phyloP scores from a whole-genome alignment of 164 flowering plant species.

The Aristolochia californica region DNA sequence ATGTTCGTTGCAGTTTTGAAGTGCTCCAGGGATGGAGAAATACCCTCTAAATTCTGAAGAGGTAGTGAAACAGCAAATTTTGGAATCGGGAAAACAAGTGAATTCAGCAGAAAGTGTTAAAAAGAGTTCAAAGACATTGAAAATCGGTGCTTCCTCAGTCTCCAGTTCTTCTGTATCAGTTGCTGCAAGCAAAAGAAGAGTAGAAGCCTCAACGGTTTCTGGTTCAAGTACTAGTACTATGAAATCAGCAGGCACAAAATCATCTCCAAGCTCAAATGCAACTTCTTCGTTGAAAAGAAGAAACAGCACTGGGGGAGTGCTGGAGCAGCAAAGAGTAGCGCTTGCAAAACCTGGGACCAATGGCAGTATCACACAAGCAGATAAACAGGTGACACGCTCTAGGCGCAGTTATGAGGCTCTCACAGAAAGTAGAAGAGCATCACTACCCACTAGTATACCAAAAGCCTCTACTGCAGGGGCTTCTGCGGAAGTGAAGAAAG shows the following conservation, averaged over 20 bases:
- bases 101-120: conserved; percentile 17
- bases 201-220: conserved; percentile 12
- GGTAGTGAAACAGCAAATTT: conserved; percentile 10
- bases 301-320: conserved; percentile 77
- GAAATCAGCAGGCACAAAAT: conserved; percentile 8
- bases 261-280: conserved; percentile 22
- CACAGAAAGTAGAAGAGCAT: conserved; percentile 48
- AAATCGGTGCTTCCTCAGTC: conserved; percentile 9
- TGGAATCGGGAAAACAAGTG: conserved; percentile 3
- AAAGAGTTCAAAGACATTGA: conserved; percentile 9
- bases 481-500: conserved; percentile 36
- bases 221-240: conserved; percentile 6
- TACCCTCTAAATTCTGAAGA: conserved; percentile 5
- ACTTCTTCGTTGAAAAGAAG: conserved; percentile 38
- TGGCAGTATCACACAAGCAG: conserved; percentile 6
- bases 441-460: conserved; percentile 35
- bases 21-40: conserved; percentile 15
- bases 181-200: conserved; percentile 9
- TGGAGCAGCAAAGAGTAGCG: conserved; percentile 26
- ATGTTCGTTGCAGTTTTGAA: conserved; percentile 1
- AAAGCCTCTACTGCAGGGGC: conserved; percentile 20
- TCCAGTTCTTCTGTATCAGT: conserved; percentile 8
- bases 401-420: conserved; percentile 41
- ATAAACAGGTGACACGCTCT: conserved; percentile 18
- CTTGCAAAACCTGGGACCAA: conserved; percentile 2